Base-by-base conservation (phyloP, 2,329 filamentous ascomycete species). In the Aspergillus aculeatus region DNA sequence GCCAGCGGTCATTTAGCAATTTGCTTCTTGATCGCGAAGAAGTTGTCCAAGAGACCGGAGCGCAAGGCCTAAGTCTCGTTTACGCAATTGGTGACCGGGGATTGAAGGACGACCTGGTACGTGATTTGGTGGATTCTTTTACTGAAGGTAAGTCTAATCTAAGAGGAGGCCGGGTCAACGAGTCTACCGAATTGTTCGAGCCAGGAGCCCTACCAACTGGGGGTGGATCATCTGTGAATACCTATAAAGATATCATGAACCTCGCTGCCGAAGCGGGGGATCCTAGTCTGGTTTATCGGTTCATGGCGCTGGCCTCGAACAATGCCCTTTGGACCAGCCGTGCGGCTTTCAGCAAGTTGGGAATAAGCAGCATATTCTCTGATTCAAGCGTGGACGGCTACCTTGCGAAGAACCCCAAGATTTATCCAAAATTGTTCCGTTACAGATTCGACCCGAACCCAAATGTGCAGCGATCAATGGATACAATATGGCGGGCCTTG, bases 301-400 rank as follows among this genome's bases (percentile, higher is more conserved):
- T 99, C 78, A 99, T 99, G 95, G 94, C 93, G 0, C 83, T 99
- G 66, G 95, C 95, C 2, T 92, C 92, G 1, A 96, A 97, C 70
- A 96, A 96, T 51, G 92, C 93, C 0, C 96, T 96, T 16, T 99
- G 95, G 95, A 94, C 92, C 1, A 96, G 92, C n/a, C 86, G 95
- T 54, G 96, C 95, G 1, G 95, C 95, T 0, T 98, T 99, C 76
- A 95, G 95, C 2, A 86, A 92, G 11, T 97, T 98, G 66, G 95
- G 95, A 0, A 83, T 99, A 53, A 96, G 92, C 73, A 95, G 86
- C 66, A 94, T 99, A 62, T 84, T 99, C 51, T 95, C 92, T 0
- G 92, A 96, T 69, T 93, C 93, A 0, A 86, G 83, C 60, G 81
- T 86, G 14, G 83, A 86, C 66, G 85, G 85, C 1, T 88, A 88